Evolutionary conservation across 495 filamentous ascomycete genomes (phyloP).

Genomic region (Xylaria cubensis): DNA sequence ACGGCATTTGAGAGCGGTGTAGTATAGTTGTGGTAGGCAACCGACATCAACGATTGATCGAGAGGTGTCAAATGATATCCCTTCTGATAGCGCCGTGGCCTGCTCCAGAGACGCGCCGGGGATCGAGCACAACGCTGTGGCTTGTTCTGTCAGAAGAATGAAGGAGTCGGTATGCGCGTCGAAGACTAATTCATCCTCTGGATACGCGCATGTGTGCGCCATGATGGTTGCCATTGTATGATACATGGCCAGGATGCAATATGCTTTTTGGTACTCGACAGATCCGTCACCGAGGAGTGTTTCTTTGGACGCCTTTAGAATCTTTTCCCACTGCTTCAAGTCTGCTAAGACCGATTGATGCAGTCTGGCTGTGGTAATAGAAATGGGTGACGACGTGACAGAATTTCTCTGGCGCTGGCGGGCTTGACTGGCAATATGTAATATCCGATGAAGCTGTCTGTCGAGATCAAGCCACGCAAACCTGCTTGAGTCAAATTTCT

Average conservation of each 20-base stretch:
- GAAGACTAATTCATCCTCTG: background rate
- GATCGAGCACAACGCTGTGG: background rate
- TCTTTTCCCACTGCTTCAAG: background rate
- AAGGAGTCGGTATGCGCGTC: background rate
- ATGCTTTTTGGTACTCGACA: background rate
- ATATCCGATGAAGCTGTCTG: constrained; percentile 5
- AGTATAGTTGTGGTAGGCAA: constrained; percentile 1
- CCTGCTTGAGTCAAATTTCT: background rate
- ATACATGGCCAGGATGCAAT: background rate
- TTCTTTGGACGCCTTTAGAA: background rate
- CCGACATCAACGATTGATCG: background rate
- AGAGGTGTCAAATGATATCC: background rate
- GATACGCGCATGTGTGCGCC: background rate
- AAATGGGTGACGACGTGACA: background rate
- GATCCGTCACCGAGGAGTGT: background rate
- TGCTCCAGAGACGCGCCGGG: background rate
- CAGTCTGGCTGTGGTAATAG: background rate
- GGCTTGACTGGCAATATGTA: background rate
- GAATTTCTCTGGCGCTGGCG: background rate
- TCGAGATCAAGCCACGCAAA: constrained; percentile 2
- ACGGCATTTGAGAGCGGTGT: background rate
- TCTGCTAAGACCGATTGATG: background rate
- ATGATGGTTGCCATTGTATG: constrained; percentile 1
- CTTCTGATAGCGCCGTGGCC: background rate
- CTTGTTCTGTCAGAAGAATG: background rate